Conservation (phyloP, 441 rosid species). For the Croton setiger region DNA sequence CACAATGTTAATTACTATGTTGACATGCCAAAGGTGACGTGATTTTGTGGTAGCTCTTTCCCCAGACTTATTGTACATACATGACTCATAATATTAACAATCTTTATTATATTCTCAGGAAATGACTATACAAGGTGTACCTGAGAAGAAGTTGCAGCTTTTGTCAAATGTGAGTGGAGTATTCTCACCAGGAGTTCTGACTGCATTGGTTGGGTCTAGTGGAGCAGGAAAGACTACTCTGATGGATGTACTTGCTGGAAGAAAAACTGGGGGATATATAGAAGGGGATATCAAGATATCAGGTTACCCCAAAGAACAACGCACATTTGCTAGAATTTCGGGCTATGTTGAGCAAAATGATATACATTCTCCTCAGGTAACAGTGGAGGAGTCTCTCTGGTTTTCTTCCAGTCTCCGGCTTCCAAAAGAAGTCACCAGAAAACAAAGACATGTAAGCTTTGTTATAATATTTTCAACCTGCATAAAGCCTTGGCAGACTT, state of each 20-base stretch:
- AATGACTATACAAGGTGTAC: slow-evolving; percentile 67
- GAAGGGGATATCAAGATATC: slow-evolving; percentile 89
- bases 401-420: slow-evolving; percentile 86
- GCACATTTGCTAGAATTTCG: slow-evolving; percentile 82
- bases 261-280: slow-evolving; percentile 88
- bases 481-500: not conserved
- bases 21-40: slow-evolving; percentile 88
- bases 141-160: slow-evolving; percentile 69
- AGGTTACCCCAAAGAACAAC: slow-evolving; percentile 73
- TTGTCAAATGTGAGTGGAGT: slow-evolving; percentile 82
- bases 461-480: not conserved
- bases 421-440: slow-evolving; percentile 73
- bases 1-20: slow-evolving; percentile 88
- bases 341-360: slow-evolving; percentile 97
- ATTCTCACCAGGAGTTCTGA: slow-evolving; percentile 89
- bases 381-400: slow-evolving; percentile 89
- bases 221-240: slow-evolving; percentile 98
- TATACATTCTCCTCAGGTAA: slow-evolving; percentile 96
- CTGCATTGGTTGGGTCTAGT: slow-evolving; percentile 93
- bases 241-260: slow-evolving; percentile 98
- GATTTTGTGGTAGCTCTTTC: slow-evolving; percentile 15
- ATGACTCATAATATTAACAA: slow-evolving; percentile 6
- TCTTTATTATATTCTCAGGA: slow-evolving; percentile 41
- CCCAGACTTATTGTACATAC: not conserved
- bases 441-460: slow-evolving; percentile 50